Evolutionary conservation across 1,284 basidiomycete genomes (phyloP), one percentile per base, ranked within the genome.

Genomic region (Ganoderma resinaceum): DNA sequence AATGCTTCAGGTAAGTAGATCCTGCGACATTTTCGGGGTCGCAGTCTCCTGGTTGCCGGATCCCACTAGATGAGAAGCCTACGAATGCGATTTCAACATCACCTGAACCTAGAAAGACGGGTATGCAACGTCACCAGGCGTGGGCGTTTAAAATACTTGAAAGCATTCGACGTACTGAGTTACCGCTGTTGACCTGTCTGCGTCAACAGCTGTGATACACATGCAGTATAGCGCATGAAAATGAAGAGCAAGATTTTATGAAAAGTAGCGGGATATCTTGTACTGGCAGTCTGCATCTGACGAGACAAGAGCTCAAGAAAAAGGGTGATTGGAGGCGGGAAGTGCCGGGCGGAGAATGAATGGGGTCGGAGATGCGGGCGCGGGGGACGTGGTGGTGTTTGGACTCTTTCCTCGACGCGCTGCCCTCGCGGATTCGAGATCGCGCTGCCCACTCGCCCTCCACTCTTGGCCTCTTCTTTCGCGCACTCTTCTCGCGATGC

Each of bases 301-400:
- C n/a, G n/a, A n/a, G n/a, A n/a, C 35, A 35, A 9, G 6, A 26
- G 38, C 38, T 40, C n/a, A 43, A 31, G 6, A 6, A 35, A 16
- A 26, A 1, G 16, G 20, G n/a, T 59, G 14, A 57, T 16, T 42
- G 59, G 20, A 11, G 8, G 11, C 64, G 70, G 65, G 62, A 12
- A 23, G 37, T 57, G 69, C 67, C 66, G 68, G 16, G 68, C 72
- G 72, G 72, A 73, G 72, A 35, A 23, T 67, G 66, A 73, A 40
- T 52, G 60, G 1, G 58, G 60, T 65, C 37, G 68, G 55, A 29
- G 69, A 29, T 61, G 58, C 40, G 63, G 60, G 66, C 29, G 66
- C 35, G 66, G 31, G 66, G 59, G 63, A 60, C 33, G 55, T 61
- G 67, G 65, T 62, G 58, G 67, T 72, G 68, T 40, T 60, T 66